phyloP scores from a whole-genome alignment of 2,329 filamentous ascomycete species.

The Trichothecium sympodiale region DNA sequence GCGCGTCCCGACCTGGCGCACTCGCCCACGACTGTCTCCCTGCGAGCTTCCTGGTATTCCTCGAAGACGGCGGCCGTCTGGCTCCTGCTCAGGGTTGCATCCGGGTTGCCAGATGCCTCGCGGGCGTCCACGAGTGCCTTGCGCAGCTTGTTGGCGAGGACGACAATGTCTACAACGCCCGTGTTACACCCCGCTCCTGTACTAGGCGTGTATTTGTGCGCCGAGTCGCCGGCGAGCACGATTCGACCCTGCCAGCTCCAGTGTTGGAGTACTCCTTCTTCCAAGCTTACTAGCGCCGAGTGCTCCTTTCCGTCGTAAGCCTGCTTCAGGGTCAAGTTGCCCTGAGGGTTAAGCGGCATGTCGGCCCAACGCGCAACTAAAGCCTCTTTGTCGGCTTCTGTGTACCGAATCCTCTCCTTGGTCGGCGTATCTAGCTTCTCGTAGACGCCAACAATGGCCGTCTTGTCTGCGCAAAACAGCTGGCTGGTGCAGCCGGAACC shows the following conservation, averaged over 20 bases:
- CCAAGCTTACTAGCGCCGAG: slow-evolving; percentile 12
- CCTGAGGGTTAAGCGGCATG: slow-evolving; percentile 7
- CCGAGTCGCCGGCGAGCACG: slow-evolving; percentile 18
- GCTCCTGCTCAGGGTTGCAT: not conserved
- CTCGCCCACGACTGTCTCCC: not conserved
- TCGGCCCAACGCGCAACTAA: slow-evolving; percentile 13
- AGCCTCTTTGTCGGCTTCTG: slow-evolving; percentile 14
- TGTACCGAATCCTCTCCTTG: slow-evolving; percentile 13
- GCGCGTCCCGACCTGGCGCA: slow-evolving; percentile 3
- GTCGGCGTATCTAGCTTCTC: slow-evolving; percentile 15
- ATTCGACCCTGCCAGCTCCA: not conserved
- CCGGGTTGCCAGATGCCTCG: not conserved
- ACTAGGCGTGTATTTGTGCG: slow-evolving; percentile 19
- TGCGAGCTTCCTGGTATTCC: slow-evolving; percentile 5
- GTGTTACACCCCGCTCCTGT: slow-evolving; percentile 18
- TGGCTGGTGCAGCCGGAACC: slow-evolving; percentile 3
- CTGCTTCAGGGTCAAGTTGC: slow-evolving; percentile 13
- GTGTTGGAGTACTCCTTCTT: slow-evolving; percentile 16
- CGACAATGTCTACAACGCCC: slow-evolving; percentile 15
- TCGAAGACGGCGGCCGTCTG: slow-evolving; percentile 2
- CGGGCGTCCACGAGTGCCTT: slow-evolving; percentile 5
- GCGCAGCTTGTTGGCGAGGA: slow-evolving; percentile 13
- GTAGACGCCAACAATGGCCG: slow-evolving; percentile 14
- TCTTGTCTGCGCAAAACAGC: slow-evolving; percentile 12
- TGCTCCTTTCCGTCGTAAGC: slow-evolving; percentile 10